Conservation (phyloP, 2,329 filamentous ascomycete species). For the Beauveria brongniartii region DNA sequence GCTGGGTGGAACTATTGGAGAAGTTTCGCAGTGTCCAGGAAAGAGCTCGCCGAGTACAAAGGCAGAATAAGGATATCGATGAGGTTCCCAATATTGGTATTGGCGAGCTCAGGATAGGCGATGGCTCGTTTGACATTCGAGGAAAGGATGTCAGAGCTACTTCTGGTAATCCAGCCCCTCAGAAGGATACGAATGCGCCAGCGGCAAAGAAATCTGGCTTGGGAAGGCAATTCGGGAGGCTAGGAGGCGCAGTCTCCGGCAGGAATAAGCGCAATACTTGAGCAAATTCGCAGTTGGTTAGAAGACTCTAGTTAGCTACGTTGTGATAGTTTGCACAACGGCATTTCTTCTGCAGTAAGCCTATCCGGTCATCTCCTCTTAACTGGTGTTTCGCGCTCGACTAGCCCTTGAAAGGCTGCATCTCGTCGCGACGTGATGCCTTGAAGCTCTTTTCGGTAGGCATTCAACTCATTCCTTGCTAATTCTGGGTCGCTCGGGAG, state of each 20-base stretch:
- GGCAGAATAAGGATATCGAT: conserved; percentile 44
- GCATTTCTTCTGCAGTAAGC: not conserved
- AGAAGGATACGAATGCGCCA: conserved; percentile 40
- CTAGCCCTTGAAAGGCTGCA: conserved; percentile 63
- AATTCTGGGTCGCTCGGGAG: conserved; percentile 63
- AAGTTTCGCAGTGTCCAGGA: conserved; percentile 93
- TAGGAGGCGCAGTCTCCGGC: conserved; percentile 63
- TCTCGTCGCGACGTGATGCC: conserved; percentile 58
- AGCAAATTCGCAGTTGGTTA: not conserved
- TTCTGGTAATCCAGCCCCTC: conserved; percentile 30
- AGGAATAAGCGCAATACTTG: conserved; percentile 44
- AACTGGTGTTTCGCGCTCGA: conserved; percentile 52
- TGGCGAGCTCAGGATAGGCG: conserved; percentile 33
- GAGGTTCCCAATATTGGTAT: conserved; percentile 39
- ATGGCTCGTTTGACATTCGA: conserved; percentile 32
- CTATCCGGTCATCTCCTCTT: conserved; percentile 24
- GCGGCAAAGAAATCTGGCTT: conserved; percentile 54
- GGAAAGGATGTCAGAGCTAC: conserved; percentile 30
- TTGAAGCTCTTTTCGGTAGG: conserved; percentile 55
- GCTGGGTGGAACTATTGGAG: conserved; percentile 87
- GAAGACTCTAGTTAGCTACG: not conserved
- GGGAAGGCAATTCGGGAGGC: conserved; percentile 59
- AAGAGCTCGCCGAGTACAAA: conserved; percentile 63
- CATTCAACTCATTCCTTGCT: conserved; percentile 63
- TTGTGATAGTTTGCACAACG: not conserved